Conservation (phyloP, 2,329 filamentous ascomycete species). For the Neofusicoccum sp. region DNA sequence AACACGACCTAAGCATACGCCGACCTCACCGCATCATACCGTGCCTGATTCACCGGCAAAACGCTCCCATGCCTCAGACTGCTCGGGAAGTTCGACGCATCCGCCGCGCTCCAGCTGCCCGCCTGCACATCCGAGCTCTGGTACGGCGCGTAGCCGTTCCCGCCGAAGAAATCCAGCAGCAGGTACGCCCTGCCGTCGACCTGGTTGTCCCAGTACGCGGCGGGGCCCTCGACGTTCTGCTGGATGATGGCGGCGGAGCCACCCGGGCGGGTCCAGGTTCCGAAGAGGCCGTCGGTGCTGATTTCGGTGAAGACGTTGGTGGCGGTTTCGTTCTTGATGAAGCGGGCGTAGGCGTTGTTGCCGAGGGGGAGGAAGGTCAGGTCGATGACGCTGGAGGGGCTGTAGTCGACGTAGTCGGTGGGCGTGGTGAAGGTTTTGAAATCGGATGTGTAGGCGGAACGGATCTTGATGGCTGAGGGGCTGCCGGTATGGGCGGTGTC, state of each 20-base stretch:
- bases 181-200: conserved; percentile 42
- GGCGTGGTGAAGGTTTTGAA: conserved; percentile 54
- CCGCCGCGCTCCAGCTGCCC: conserved; percentile 47
- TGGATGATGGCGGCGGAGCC: conserved; percentile 44
- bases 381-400: conserved; percentile 52
- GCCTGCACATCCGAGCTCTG: conserved; percentile 45
- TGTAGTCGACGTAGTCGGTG: conserved; percentile 50
- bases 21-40: conserved; percentile 42
- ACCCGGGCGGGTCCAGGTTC: conserved; percentile 52
- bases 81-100: conserved; percentile 41
- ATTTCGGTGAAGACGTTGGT: conserved; percentile 55
- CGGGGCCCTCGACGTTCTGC: conserved; percentile 32
- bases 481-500: conserved; percentile 51
- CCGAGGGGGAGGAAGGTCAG: conserved; percentile 55
- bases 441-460: conserved; percentile 56
- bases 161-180: conserved; percentile 42
- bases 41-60: conserved; percentile 45
- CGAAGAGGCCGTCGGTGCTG: conserved; percentile 50
- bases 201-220: conserved; percentile 35
- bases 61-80: conserved; percentile 55
- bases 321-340: conserved; percentile 56
- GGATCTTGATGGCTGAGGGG: conserved; percentile 45
- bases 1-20: conserved; percentile 21
- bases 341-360: conserved; percentile 48
- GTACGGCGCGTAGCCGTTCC: conserved; percentile 53